Base-by-base conservation (phyloP, 2,329 filamentous ascomycete species). In the Drechslerella coelobrocha region DNA sequence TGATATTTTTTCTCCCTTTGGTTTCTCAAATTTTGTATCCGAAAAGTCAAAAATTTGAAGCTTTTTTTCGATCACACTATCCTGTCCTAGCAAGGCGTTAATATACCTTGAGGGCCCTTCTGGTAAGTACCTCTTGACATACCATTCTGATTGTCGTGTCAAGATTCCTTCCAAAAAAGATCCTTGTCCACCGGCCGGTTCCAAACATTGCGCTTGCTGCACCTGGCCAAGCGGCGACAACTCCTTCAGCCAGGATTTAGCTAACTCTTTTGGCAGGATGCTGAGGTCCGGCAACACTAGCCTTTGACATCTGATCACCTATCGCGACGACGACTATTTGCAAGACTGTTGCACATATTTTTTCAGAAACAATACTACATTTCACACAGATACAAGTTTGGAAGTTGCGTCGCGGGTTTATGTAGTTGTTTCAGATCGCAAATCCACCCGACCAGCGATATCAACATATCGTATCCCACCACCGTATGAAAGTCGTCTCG, bases 191-290 rank as follows among this genome's bases (percentile, higher is more conserved):
- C 52, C 50, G 45, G 21, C 52, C 50, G 45, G 43, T 57, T 53
- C 47, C 56, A 50, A 39, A 63, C 37, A 37, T 37, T 51, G 52
- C 47, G 59, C 59, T 63, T 59, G 45, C 57, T 59, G 8, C 56
- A 63, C 59, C 59, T 60, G 54, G 66, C 37, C 48, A 71, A 63
- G 66, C 39, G 17, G 66, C 66, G 66, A 63, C 59, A 59, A 56
- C 41, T 63, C 57, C 66, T 71, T 63, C 57, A 39, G 17, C 60
- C 66, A 71, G 54, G 66, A 48, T 71, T 50, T 39, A 14, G 26
- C 45, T 34, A 63, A 63, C 26, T 43, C 21, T 52, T 27, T 51
- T 31, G 21, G 50, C 27, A 31, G 24, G 29, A 57, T 19, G 41
- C 37, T 50, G 9, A 66, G 47, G 57, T 48, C 9, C 23, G 47